Conservation (phyloP, 768 basidiomycete species). For the Amanita rubescens region DNA sequence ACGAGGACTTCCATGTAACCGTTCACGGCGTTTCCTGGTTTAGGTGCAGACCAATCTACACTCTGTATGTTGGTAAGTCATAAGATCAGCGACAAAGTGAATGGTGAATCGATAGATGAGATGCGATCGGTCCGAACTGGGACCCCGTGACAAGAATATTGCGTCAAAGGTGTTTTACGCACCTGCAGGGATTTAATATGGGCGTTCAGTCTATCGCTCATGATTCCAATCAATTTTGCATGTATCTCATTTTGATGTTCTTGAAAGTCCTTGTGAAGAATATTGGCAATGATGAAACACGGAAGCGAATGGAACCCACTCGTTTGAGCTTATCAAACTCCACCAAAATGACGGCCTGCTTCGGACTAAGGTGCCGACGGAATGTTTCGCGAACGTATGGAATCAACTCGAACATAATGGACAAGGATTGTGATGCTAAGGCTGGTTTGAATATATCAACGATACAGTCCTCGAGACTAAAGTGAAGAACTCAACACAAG, state of each 20-base stretch:
- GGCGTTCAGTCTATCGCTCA: conserved; percentile 86
- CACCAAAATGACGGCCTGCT: conserved; percentile 93
- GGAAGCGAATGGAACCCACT: conserved; percentile 37
- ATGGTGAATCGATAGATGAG: background rate
- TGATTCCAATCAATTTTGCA: conserved; percentile 93
- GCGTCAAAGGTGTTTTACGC: conserved; percentile 9
- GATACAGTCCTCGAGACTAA: conserved; percentile 1
- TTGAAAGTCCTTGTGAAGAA: conserved; percentile 76
- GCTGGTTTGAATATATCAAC: conserved; percentile 37
- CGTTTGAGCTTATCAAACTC: conserved; percentile 99
- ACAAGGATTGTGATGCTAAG: conserved; percentile 92
- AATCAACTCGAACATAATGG: conserved; percentile 88
- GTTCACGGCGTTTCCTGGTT: conserved; percentile 57
- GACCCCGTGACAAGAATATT: background rate
- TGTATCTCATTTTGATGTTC: conserved; percentile 99
- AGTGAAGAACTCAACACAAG: conserved; percentile 48
- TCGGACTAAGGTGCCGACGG: conserved; percentile 85
- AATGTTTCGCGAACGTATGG: conserved; percentile 96
- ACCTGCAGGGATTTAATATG: conserved; percentile 84
- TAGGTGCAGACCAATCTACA: conserved; percentile 71
- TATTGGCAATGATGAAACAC: conserved; percentile 1
- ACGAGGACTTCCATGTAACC: conserved; percentile 91
- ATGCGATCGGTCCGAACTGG: background rate
- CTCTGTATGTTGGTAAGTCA: conserved; percentile 32
- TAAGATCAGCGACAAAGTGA: background rate